Base-by-base conservation (phyloP, 371 early-diverging fungal species). In the Mucor circinelloides region DNA sequence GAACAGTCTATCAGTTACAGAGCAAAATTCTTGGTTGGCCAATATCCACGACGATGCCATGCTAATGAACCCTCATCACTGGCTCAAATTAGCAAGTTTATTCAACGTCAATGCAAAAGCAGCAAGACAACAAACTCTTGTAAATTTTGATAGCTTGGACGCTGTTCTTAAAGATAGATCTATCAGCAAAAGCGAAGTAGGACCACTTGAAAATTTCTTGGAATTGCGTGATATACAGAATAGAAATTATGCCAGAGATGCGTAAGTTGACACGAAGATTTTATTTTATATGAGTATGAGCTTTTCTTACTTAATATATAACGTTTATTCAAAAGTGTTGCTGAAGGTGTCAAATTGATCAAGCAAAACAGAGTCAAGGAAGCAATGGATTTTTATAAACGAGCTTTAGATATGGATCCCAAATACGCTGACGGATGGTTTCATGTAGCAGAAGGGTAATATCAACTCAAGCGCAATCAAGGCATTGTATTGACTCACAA, bases 341-440 rank as follows among this genome's bases (percentile, higher is more conserved):
- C 73, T 19, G 81, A 80, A 69, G 83, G 83, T 28, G 63, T 76
- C n/a, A 79, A 75, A 30, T 57, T 55, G 3, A 57, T 69, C 19
- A 73, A 75, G 50, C 64, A 74, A 27, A 72, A 74, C 28, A 64
- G 65, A 36, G 25, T 74, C 0, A 70, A 72, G 23, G 77, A 78
- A 23, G 83, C 83, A 1, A 63, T 77, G 74, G 78, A 80, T 8
- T 75, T 64, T 63, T 83, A 80, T 55, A 78, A 80, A 50, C 69
- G 83, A n/a, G 81, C 81, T 36, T 59, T 80, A 32, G 81, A 83
- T 42, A 83, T 83, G 83, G 83, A 83, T 57, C 77, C 81, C 9
- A 78, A 79, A 70, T 83, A 79, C 64, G 77, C 83, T n/a, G 81
- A 83, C 50, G 81, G 73, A 0, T 80, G 79, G 81, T 80, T 69